Percentiles rank a stretch among this genome's conserved stretches.
Evolutionary conservation across 2,329 filamentous ascomycete species (phyloP).

Genomic region (Neofusicoccum parvum): DNA sequence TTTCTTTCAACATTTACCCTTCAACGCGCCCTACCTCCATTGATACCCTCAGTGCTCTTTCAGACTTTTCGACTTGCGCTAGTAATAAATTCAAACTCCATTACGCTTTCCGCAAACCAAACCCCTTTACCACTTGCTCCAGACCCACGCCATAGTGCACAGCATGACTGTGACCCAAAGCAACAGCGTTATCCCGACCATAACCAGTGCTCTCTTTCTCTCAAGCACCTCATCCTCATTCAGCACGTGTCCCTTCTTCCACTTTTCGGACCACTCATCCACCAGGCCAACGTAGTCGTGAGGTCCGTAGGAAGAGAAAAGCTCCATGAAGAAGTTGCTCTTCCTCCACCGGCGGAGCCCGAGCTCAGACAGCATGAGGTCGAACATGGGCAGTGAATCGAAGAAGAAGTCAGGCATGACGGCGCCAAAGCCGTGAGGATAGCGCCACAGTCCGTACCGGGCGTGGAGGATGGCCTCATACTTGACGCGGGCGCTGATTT

Average conservation of each 20-base stretch:
- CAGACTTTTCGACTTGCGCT: not conserved
- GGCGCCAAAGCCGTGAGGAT: slow-evolving; percentile 34
- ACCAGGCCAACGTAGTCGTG: slow-evolving; percentile 32
- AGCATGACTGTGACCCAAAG: not conserved
- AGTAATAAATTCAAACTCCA: not conserved
- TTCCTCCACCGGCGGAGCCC: slow-evolving; percentile 26
- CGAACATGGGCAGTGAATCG: slow-evolving; percentile 32
- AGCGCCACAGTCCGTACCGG: slow-evolving; percentile 35
- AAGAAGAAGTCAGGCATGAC: slow-evolving; percentile 35
- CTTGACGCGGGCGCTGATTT: not conserved
- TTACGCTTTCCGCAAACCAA: too few relatives aligned
- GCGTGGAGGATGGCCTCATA: slow-evolving; percentile 34
- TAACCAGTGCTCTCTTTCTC: not conserved
- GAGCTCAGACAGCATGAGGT: slow-evolving; percentile 1
- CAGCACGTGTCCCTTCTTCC: not conserved
- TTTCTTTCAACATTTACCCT: not conserved
- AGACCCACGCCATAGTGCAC: not conserved
- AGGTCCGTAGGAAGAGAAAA: slow-evolving; percentile 29
- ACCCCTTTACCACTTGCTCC: not conserved
- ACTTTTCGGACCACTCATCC: slow-evolving; percentile 25
- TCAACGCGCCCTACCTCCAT: not conserved
- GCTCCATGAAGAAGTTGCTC: slow-evolving; percentile 28
- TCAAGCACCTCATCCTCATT: too few relatives aligned
- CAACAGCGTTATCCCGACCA: not conserved
- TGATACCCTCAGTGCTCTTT: not conserved